phyloP scores from a whole-genome alignment of 495 filamentous ascomycete species.

The Penicillium malachiteum region DNA sequence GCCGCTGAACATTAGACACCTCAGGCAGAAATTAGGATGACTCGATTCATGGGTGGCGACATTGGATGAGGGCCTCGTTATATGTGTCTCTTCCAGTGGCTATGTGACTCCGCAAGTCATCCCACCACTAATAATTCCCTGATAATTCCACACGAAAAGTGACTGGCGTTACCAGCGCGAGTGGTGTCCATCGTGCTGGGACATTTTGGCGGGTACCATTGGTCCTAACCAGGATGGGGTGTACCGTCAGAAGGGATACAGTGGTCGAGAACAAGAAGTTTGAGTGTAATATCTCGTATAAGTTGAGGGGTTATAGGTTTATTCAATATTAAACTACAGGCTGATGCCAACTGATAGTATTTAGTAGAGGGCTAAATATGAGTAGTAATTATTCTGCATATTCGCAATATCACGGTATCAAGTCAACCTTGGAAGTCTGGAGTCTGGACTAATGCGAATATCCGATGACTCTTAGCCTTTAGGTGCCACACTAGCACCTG shows the following conservation, averaged over 20 bases:
- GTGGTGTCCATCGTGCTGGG: conserved; percentile 7
- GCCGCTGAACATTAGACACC: conserved; percentile 13
- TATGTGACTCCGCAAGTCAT: not conserved
- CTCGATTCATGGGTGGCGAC: not conserved
- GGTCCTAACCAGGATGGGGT: not conserved
- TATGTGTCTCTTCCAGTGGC: not conserved
- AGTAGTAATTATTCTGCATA: no score
- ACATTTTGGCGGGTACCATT: conserved; percentile 4
- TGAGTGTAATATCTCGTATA: not conserved
- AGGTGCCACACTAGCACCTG: no score
- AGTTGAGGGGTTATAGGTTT: not conserved
- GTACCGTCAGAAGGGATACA: not conserved
- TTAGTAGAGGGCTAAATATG: no score
- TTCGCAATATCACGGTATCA: no score
- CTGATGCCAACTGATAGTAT: no score
- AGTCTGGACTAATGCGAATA: no score
- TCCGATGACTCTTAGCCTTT: no score
- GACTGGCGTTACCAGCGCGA: conserved; percentile 1
- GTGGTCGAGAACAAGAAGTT: not conserved
- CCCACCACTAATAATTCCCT: not conserved
- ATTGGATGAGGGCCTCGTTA: no score
- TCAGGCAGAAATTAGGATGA: conserved; percentile 9
- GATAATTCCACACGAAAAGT: not conserved
- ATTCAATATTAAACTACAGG: no score
- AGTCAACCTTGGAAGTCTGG: no score